Evolutionary conservation across 768 basidiomycete genomes (phyloP).

Genomic region (Leucocoprinus leucothites): DNA sequence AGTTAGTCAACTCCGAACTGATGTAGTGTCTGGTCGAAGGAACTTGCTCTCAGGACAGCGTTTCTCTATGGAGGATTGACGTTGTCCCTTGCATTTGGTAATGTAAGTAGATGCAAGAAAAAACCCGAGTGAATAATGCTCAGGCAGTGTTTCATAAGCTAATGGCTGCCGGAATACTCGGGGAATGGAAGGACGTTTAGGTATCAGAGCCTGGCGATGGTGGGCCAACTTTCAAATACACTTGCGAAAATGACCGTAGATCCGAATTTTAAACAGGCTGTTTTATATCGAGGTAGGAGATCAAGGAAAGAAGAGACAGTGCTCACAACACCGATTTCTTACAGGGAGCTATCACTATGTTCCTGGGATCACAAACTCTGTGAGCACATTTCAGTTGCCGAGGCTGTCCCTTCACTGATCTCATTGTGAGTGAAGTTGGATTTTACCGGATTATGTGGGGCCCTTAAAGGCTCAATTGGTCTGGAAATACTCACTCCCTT

Average conservation of each 20-base stretch:
- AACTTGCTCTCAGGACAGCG: conserved; percentile 63
- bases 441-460: conserved; percentile 57
- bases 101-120: conserved; percentile 33
- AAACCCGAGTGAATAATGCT: neutral
- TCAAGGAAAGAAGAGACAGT: neutral
- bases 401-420: neutral
- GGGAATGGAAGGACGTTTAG: conserved; percentile 66
- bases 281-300: conserved; percentile 62
- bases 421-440: conserved; percentile 35
- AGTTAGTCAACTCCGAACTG: neutral
- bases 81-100: conserved; percentile 66
- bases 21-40: conserved; percentile 29
- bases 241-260: neutral
- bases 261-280: conserved; percentile 44
- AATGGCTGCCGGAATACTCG: conserved; percentile 73
- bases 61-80: conserved; percentile 58
- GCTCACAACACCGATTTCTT: neutral
- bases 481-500: neutral
- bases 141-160: conserved; percentile 35
- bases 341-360: conserved; percentile 63
- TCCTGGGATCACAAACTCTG: conserved; percentile 54
- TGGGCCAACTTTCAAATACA: conserved; percentile 19
- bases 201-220: conserved; percentile 73
- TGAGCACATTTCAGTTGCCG: conserved; percentile 22
- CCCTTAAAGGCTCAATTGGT: neutral